phyloP scores from a whole-genome alignment of 31 red algal species.

The Endocladia muricata region DNA sequence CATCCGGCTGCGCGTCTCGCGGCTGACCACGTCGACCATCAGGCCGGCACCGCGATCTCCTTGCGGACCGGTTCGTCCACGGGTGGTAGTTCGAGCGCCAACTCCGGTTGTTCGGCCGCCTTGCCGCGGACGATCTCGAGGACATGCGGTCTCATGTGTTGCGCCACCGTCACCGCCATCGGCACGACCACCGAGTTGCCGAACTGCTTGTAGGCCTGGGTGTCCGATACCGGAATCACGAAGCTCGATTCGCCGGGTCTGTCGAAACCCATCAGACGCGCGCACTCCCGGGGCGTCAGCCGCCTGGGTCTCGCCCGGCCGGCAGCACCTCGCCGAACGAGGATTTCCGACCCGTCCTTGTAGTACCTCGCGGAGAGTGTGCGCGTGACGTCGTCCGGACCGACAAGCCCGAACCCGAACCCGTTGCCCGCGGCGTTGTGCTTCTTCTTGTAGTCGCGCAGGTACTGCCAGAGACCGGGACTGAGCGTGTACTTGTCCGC shows the following conservation, averaged over 20 bases:
- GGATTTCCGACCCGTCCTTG: background rate
- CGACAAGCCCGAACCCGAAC: background rate
- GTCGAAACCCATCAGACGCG: background rate
- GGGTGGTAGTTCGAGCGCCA: too few relatives aligned
- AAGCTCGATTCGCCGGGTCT: background rate
- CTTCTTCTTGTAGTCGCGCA: background rate
- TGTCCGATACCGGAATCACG: background rate
- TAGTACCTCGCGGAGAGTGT: background rate
- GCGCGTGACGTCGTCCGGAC: background rate
- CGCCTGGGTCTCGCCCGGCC: background rate
- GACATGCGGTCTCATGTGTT: background rate
- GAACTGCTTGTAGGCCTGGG: conserved; percentile 1
- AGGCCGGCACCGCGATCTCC: too few relatives aligned
- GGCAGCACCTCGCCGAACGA: background rate
- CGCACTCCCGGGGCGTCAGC: background rate
- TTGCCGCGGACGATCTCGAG: too few relatives aligned
- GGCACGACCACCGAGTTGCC: background rate
- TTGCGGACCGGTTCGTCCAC: too few relatives aligned
- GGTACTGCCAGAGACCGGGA: background rate
- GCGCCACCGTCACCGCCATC: background rate
- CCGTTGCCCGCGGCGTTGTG: background rate
- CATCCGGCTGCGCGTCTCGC: too few relatives aligned
- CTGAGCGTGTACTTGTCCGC: background rate
- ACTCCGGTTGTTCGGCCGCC: too few relatives aligned
- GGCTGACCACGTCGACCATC: too few relatives aligned